Evolutionary conservation across 1,284 basidiomycete species (phyloP).

Genomic region (Agroathelia rolfsii): DNA sequence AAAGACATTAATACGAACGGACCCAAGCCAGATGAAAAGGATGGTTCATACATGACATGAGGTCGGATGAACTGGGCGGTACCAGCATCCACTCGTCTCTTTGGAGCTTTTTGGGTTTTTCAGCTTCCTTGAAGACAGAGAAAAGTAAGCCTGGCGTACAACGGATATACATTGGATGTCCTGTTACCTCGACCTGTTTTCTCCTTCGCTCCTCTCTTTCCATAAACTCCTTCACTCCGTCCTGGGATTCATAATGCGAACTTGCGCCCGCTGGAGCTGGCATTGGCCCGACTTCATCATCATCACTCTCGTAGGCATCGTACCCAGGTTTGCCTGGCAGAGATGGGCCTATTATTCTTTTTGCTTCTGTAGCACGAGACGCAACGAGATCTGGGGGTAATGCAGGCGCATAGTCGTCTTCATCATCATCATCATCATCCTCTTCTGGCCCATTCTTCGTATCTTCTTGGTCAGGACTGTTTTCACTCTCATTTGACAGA

Average conservation of each 20-base stretch:
- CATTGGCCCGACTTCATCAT: slow-evolving; percentile 70
- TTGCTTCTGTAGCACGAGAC: slow-evolving; percentile 19
- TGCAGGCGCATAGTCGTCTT: slow-evolving; percentile 51
- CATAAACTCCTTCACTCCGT: slow-evolving; percentile 69
- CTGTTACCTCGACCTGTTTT: slow-evolving; percentile 50
- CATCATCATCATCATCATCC: slow-evolving; percentile 39
- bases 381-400: slow-evolving; percentile 52
- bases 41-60: slow-evolving; percentile 56
- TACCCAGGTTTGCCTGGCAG: slow-evolving; percentile 23
- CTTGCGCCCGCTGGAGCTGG: slow-evolving; percentile 39
- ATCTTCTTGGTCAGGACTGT: slow-evolving; percentile 6
- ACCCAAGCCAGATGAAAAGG: slow-evolving; percentile 5
- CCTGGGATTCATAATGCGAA: slow-evolving; percentile 28
- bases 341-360: slow-evolving; percentile 27
- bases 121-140: slow-evolving; percentile 55
- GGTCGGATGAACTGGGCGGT: slow-evolving; percentile 70
- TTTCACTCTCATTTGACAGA: slow-evolving; percentile 11
- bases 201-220: slow-evolving; percentile 71
- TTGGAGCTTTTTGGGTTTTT: slow-evolving; percentile 62
- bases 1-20: no score
- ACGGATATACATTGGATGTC: background rate
- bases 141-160: background rate
- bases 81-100: slow-evolving; percentile 95
- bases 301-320: slow-evolving; percentile 46
- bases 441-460: slow-evolving; percentile 23